A percentile compares a stretch with the other conserved stretches of the same genome.
phyloP scores from a whole-genome alignment of 352 stramenopile genomes.

The Phytophthora lateralis region DNA sequence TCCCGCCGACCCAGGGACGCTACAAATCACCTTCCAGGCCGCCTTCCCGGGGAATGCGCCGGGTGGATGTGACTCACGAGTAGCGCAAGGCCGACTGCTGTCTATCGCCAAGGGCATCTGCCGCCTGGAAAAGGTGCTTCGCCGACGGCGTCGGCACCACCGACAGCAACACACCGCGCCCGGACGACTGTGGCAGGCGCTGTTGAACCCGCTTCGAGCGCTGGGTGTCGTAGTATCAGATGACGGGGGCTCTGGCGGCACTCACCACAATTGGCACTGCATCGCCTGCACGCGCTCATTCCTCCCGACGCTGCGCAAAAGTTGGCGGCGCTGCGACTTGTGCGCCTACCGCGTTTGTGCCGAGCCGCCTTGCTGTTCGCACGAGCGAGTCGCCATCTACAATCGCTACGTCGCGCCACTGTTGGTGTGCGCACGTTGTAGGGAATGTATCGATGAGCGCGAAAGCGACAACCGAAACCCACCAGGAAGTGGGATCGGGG shows the following conservation, averaged over 20 bases:
- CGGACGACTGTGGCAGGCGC: slow-evolving; percentile 26
- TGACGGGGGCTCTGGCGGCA: slow-evolving; percentile 13
- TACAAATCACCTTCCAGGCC: slow-evolving; percentile 38
- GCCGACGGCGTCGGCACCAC: slow-evolving; percentile 21
- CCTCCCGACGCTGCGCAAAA: slow-evolving; percentile 24
- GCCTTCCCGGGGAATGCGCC: slow-evolving; percentile 27
- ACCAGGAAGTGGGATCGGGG: slow-evolving; percentile 5
- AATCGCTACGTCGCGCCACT: slow-evolving; percentile 47
- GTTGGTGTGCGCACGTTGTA: slow-evolving; percentile 38
- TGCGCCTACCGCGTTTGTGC: slow-evolving; percentile 45
- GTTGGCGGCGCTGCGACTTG: slow-evolving; percentile 43
- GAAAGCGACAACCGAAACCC: slow-evolving; percentile 13
- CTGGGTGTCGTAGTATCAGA: slow-evolving; percentile 11
- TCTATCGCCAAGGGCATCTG: slow-evolving; percentile 33
- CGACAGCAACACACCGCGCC: slow-evolving; percentile 14
- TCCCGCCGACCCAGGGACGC: slow-evolving; percentile 11
- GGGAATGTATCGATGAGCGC: slow-evolving; percentile 38
- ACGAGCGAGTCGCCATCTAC: slow-evolving; percentile 45
- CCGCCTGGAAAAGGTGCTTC: slow-evolving; percentile 38
- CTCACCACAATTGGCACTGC: slow-evolving; percentile 45
- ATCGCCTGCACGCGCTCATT: slow-evolving; percentile 43
- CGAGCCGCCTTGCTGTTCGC: slow-evolving; percentile 37
- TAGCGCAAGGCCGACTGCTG: slow-evolving; percentile 30
- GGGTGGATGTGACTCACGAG: slow-evolving; percentile 20
- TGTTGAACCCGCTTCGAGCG: slow-evolving; percentile 26